Evolutionary conservation across 108 stramenopile species (phyloP).

Genomic region (Hondaea fermentalgiana): DNA sequence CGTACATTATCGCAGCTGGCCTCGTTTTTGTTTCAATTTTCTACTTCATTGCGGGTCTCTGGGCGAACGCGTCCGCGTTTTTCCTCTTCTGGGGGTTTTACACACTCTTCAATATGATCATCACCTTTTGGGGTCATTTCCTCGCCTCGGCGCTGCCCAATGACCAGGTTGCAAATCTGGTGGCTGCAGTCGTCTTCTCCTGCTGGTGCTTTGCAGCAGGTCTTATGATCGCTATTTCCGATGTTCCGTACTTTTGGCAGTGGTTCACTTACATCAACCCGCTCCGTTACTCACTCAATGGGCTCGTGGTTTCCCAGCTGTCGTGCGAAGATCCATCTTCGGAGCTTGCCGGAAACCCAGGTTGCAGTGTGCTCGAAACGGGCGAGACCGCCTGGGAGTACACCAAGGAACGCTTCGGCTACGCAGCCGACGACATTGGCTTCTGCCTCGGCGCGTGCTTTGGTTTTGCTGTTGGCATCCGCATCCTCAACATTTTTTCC

Average conservation of each 20-base stretch:
- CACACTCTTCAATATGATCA: neutral
- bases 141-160: neutral
- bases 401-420: neutral
- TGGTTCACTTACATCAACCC: neutral
- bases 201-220: neutral
- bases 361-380: neutral
- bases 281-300: neutral
- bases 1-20: neutral
- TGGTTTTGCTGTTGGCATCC: neutral
- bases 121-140: neutral
- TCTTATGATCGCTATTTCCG: neutral
- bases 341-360: neutral
- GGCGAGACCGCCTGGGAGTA: neutral
- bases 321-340: neutral
- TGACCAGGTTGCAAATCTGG: neutral
- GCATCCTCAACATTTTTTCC: neutral
- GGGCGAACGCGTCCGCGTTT: neutral
- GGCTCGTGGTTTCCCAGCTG: neutral
- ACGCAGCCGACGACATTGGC: neutral
- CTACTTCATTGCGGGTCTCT: slow-evolving; percentile 11
- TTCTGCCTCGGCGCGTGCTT: neutral
- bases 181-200: neutral
- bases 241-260: neutral
- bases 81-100: neutral
- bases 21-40: neutral